Evolutionary conservation across 2,329 filamentous ascomycete species (phyloP), one percentile per base, ranked within the genome.

Genomic region (Blastomyces parvus): DNA sequence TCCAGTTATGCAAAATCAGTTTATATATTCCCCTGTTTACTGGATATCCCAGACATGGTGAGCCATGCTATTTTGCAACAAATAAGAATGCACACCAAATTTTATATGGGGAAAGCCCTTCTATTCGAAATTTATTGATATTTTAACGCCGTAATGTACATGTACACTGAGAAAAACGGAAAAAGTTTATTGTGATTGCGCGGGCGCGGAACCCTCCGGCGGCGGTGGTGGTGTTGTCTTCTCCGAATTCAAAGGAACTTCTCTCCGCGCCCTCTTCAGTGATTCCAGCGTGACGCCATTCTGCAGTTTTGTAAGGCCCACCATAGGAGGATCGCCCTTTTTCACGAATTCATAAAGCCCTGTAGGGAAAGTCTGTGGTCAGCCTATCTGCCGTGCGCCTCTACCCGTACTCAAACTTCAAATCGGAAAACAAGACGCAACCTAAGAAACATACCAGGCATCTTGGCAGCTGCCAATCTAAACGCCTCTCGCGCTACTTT

Each of bases 401-500:
- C 42, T 25, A 25, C 13, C 25, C 11, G 3, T 19, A n/a, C 6
- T 13, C 22, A 11, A 30, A 25, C 27, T 36, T 30, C 8, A 6
- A 22, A 0, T 27, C 36, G 3, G 55, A 27, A 58, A 58, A 42
- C 33, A 38, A 38, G 9, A 38, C 19, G 25, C 2, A 25, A 14
- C n/a, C 11, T 27, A 33, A 40, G 25, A 46, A 22, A 63, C 85
- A 75, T 79, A 91, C 90, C 91, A 60, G 94, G 94, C 76, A 99
- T 80, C 81, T 99, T 99, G 78, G 95, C 91, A 52, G 90, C 94
- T 19, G 94, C 94, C 74, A 99, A 79, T 67, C 94, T 85, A 79
- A 99, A 96, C 40, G 94, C 94, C 80, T 99, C 94, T 69, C 87
- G 86, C 27, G 90, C 92, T 67, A 99, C 86, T 79, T 96, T 90